These are phyloP conservation scores for Eutrema salsugineum DNA, from an alignment of 441 rosid genomes.

Conservation along the genomic window DNA sequence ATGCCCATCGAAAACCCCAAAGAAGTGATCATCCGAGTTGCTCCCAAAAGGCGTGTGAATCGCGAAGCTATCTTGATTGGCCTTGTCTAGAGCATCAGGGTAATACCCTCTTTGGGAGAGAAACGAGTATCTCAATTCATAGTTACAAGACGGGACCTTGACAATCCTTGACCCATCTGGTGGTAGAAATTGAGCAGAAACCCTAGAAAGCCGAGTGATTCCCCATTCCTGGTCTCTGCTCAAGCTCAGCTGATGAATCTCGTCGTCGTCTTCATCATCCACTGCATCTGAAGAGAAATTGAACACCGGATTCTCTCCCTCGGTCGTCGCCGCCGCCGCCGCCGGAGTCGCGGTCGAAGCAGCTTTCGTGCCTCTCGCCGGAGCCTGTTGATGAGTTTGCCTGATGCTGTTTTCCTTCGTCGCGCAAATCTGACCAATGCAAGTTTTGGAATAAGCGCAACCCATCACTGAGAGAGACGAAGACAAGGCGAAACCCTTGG, in stretches of 20 bases:
- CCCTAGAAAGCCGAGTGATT: constrained; percentile 83
- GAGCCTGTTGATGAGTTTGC: constrained; percentile 30
- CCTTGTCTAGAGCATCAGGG: constrained; percentile 95
- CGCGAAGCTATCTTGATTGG: constrained; percentile 97
- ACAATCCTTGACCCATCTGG: constrained; percentile 79
- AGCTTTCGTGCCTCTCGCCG: not conserved
- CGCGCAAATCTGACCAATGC: constrained; percentile 89
- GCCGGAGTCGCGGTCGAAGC: not conserved
- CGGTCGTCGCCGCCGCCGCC: constrained; percentile 20
- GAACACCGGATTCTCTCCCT: constrained; percentile 49
- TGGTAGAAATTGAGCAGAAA: constrained; percentile 91
- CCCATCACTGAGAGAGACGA: constrained; percentile 57
- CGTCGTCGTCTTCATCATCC: constrained; percentile 56
- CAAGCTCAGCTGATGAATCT: constrained; percentile 40
- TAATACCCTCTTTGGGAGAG: constrained; percentile 94
- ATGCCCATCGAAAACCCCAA: constrained; percentile 97
- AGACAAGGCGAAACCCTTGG: constrained; percentile 7
- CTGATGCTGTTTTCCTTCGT: constrained; percentile 58
- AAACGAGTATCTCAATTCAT: constrained; percentile 71
- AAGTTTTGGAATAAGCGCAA: constrained; percentile 89
- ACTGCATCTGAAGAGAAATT: constrained; percentile 44
- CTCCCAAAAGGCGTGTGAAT: constrained; percentile 91
- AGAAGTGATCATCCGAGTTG: constrained; percentile 69
- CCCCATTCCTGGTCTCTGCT: constrained; percentile 64
- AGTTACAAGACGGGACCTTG: constrained; percentile 56